Base-by-base conservation (phyloP, 148 eudicot species). In the Vaccinium myrtillus region DNA sequence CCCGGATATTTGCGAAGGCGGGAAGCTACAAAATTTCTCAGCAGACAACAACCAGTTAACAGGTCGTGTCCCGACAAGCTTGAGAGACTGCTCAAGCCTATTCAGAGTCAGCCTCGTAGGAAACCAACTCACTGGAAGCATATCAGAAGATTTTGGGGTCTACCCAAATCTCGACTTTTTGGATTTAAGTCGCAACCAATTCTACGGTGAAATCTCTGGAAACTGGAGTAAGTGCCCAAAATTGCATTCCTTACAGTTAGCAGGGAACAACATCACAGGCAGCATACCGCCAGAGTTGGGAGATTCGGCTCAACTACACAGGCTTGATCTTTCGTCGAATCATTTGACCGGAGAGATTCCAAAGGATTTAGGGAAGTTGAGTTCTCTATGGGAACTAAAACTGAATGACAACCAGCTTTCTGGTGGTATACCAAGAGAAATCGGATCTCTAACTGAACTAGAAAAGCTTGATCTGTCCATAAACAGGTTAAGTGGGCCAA, bases 241-340 rank as follows among this genome's bases (percentile, higher is more conserved):
- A 46, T 80, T 89, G 48, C 84, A 89, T 32, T 51, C 83, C 39
- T 43, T 89, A 15, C 65, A 73, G 77, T 19, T 89, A 8, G 81
- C 50, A 36, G 85, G 65, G 65, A 59, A 59, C 65, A 59, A 59
- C 16, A 59, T 59, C n/a, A 59, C 65, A 59, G 65, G 88, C 9
- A 48, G 32, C 56, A 69, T 82, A 27, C 88, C 91, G 16, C 78
- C 76, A 25, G 90, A 88, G 85, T 39, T 90, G 18, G 85, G 88
- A 67, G 56, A 58, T 59, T 86, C 86, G 23, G 76, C 81, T 53
- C 81, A 80, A 19, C 74, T 88, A 70, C 87, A 81, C 16, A 67
- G 43, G 53, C 87, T 90, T 50, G 90, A 88, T 83, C 76, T 90
- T 59, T 88, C 91, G 14, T 86, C 91, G 4, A 90, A 90, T 80